Evolutionary conservation across 192 early-diverging fungal genomes (phyloP), one percentile per base, ranked within the genome.

Genomic region (Umbelopsis sp.): DNA sequence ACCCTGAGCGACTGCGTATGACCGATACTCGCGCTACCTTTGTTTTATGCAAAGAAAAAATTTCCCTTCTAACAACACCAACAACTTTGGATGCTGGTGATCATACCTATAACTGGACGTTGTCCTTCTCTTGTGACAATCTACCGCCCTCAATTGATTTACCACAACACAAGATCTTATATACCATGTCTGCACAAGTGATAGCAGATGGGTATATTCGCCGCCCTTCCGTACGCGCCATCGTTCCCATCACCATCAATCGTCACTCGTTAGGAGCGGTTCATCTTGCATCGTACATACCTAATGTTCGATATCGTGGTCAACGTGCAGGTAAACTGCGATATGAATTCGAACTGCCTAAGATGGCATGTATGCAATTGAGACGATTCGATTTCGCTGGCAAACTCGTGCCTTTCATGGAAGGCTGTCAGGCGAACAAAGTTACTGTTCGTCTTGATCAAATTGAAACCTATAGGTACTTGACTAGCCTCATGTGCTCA

Each of bases 341-440:
- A 33, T 61, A 61, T 15, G 55, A 61, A 61, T 61, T 61, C 30
- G 55, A 61, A 25, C 55, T 61, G 12, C 55, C 55, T 30, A 61
- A 61, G 55, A 61, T 61, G 55, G 55, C 55, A 2, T 61, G 55
- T n/a, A 61, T 61, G 55, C 55, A 61, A 61, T 35, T 61, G 55
- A 33, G 55, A 18, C 55, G 55, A 22, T 61, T 61, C 12, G 55
- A 61, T 35, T 61, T 61, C 33, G 16, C 25, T 61, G 55, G 55
- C 55, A 61, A 35, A n/a, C 30, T 61, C 8, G 55, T 61, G 1
- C 18, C 27, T n/a, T 61, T 61, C 30, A 6, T 61, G 27, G 55
- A 61, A 61, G 55, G 55, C 55, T 61, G 55, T 61, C 55, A 30
- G 55, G 55, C 55, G 16, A 30, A 35, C 15, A 61, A 61, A 61